Conservation (phyloP, 2,329 filamentous ascomycete species). For the Penicillium sp. region DNA sequence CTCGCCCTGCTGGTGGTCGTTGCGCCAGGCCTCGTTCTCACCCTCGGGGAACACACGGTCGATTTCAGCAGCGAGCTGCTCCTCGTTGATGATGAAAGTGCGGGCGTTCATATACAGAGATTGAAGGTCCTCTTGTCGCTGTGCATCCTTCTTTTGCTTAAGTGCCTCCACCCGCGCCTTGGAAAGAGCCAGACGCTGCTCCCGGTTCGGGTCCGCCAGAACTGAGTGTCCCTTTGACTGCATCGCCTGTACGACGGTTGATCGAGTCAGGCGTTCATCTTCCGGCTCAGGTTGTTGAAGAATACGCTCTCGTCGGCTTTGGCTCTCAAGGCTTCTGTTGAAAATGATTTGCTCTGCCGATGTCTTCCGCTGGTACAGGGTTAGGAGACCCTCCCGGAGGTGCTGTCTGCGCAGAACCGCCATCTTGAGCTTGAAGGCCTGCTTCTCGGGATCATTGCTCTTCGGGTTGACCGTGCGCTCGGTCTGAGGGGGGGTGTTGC, state of each 20-base stretch:
- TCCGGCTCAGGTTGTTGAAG: constrained; percentile 66
- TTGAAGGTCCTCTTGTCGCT: constrained; percentile 71
- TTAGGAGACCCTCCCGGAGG: constrained; percentile 67
- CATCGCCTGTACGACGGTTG: constrained; percentile 60
- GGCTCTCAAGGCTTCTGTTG: constrained; percentile 48
- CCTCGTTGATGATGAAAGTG: constrained; percentile 80
- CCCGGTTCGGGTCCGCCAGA: constrained; percentile 62
- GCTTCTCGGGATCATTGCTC: constrained; percentile 49
- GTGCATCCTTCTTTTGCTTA: constrained; percentile 55
- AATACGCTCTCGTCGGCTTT: constrained; percentile 51
- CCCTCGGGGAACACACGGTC: constrained; percentile 72
- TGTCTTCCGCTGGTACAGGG: constrained; percentile 67
- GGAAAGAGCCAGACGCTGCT: constrained; percentile 52
- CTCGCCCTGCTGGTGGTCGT: constrained; percentile 40
- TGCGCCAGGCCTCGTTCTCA: constrained; percentile 45
- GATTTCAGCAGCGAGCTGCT: constrained; percentile 71
- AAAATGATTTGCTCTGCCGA: constrained; percentile 38
- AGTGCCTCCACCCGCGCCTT: constrained; percentile 42
- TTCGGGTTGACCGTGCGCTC: constrained; percentile 33
- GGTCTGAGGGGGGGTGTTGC: constrained; percentile 56
- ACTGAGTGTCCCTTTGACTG: constrained; percentile 51
- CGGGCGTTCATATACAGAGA: constrained; percentile 87
- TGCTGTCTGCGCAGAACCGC: constrained; percentile 70
- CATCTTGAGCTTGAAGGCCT: constrained; percentile 70
- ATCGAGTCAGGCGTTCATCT: constrained; percentile 74